Percentiles rank a stretch among this genome's conserved stretches.
phyloP scores from a whole-genome alignment of 306 rosid genomes.

The Acmispon strigosus region DNA sequence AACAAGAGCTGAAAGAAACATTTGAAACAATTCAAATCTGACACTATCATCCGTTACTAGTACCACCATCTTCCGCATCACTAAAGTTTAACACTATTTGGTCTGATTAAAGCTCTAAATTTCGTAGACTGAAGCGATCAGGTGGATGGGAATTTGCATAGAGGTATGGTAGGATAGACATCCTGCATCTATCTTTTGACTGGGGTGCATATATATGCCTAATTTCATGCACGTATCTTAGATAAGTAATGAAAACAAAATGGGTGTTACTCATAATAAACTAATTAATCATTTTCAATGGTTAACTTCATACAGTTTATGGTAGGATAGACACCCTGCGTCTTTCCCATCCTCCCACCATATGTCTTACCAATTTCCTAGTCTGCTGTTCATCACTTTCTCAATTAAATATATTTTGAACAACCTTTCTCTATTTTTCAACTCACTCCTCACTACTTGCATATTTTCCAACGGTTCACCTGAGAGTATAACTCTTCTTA shows the following conservation, averaged over 20 bases:
- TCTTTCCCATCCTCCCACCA: no score
- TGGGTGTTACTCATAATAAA: no score
- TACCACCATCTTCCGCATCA: neutral
- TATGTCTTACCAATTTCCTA: neutral
- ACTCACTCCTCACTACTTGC: neutral
- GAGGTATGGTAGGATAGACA: neutral
- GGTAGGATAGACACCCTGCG: no score
- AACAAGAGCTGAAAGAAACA: neutral
- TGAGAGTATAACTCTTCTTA: neutral
- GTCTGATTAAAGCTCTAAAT: neutral
- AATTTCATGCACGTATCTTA: no score
- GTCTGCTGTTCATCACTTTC: neutral
- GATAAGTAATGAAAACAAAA: no score
- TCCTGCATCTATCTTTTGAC: slow-evolving; percentile 2
- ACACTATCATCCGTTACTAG: neutral
- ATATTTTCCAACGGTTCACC: neutral
- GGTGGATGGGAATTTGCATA: neutral
- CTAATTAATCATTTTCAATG: no score
- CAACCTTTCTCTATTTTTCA: neutral
- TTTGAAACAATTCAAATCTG: neutral
- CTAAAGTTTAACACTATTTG: neutral
- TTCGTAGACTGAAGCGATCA: neutral
- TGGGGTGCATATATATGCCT: neutral
- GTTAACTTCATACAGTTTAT: no score
- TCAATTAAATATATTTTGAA: neutral